Base-by-base conservation (phyloP, 768 basidiomycete species). In the Phlegmacium glaucopus region DNA sequence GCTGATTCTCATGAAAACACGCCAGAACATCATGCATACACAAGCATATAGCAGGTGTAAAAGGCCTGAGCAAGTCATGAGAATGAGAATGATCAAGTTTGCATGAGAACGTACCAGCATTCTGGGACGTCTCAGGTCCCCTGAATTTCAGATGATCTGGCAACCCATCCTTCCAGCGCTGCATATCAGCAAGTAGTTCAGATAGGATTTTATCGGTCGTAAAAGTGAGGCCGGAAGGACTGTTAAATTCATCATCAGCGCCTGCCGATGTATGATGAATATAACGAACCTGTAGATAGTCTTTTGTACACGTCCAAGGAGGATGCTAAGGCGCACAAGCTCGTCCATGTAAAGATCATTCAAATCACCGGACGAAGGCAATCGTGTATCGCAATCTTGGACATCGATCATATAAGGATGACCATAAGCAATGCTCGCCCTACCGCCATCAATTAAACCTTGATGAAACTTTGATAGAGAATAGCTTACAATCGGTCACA, bases 1-100 rank as follows among this genome's bases (percentile, higher is more conserved):
- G 48, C 90, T 93, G 67, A 97, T 92, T 43, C 95, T 82, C 91
- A 97, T 94, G 72, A 97, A 98, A 27, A 96, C 93, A 42, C 95
- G 87, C 85, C 92, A 96, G 69, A 96, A 94, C 65, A 98, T 89
- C 83, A 98, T 96, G 56, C 84, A 86, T 37, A 97, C 84, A 60
- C 90, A 92, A 26, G 88, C 80, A 63, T 90, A 94, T 34, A 92
- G 75, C 44, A 97, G 66, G 65, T 96, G 94, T 17, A 99, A 73
- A 46, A 96, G 72, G 35, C 95, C 94, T 90, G 56, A 43, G 47
- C 17, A 27, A 43, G 26, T 52, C 39, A 54, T 56, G 22, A 44
- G 28, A 35, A 25, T 46, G 11, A 12, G 12, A 16, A 12, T 5
- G 13, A 17, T 6, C 22, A n/a, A 28, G 36, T 40, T 11, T n/a